Conservation (phyloP, 345 rosid species). For the Physaria fendleri region DNA sequence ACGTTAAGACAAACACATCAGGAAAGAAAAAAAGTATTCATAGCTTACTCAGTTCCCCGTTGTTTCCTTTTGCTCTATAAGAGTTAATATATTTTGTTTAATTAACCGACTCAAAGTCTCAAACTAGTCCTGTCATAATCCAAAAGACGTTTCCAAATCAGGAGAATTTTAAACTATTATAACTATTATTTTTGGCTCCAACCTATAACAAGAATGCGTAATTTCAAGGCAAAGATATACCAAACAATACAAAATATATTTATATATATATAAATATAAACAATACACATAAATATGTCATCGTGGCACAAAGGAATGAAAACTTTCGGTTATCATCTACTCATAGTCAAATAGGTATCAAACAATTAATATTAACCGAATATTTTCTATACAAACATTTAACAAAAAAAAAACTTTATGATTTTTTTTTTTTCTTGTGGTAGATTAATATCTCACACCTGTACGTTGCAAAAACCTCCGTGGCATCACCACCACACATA, state of each 20-base stretch:
- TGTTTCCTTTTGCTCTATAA: neutral
- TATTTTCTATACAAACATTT: conserved; percentile 20
- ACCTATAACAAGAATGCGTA: conserved; percentile 29
- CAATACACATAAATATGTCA: conserved; percentile 1
- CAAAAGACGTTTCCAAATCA: neutral
- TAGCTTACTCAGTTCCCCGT: neutral
- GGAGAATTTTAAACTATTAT: neutral
- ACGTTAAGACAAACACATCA: neutral
- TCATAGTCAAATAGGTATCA: conserved; percentile 19
- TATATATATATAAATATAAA: neutral
- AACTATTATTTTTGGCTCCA: neutral
- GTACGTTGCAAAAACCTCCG: conserved; percentile 24
- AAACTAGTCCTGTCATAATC: neutral
- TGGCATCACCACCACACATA: conserved; percentile 24
- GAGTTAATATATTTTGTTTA: neutral
- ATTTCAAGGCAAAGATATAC: conserved; percentile 32
- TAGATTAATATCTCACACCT: conserved; percentile 17
- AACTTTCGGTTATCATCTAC: conserved; percentile 24
- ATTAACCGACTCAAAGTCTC: neutral
- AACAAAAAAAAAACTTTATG: neutral
- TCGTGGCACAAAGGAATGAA: conserved; percentile 27
- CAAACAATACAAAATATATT: conserved; percentile 4
- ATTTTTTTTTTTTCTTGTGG: neutral
- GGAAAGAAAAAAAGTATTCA: neutral
- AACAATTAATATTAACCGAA: conserved; percentile 18